Evolutionary conservation across 441 rosid species (phyloP), one percentile per base, ranked within the genome.

Genomic region (Arabidopsis hybrid): DNA sequence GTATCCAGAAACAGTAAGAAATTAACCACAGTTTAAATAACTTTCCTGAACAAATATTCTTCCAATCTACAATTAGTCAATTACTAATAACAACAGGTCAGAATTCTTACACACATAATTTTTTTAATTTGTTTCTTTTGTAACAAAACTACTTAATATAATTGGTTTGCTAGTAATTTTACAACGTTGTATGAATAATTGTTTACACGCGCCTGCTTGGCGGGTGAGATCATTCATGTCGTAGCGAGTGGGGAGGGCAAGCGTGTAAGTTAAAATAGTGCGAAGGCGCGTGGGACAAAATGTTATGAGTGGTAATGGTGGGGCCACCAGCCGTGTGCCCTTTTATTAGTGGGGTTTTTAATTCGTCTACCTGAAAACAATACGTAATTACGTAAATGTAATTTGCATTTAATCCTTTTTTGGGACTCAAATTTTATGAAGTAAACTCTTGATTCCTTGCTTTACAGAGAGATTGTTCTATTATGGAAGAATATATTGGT

Each of bases 261-360:
- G 65, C 32, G 32, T 31, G 51, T 3, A 14, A 26, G 38, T 56
- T 14, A 65, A 32, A 66, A 60, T 38, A 36, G 2, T 12, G 14
- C 4, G 42, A 12, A 67, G 3, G 61, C 72, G 72, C 72, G 78
- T 74, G 78, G 43, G 51, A 21, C 26, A 21, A 59, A 0, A 31
- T 6, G 12, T 4, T 5, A 9, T 13, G 18, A 74, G 61, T 76
- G 66, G 71, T 55, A 40, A 34, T 32, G 72, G 76, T 71, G 80
- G 72, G 72, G 11, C 63, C 57, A 42, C 26, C 6, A 13, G 8
- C 55, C 65, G 60, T 69, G 75, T 40, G 71, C 56, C 6, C 61
- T 76, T 63, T 69, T 16, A 46, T 5, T 64, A 63, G 71, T 63
- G 66, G 60, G 45, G 10, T 21, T 46, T 65, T 29, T 40, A 35